Conservation (phyloP, 345 rosid species). For the Hibiscus mutabilis region DNA sequence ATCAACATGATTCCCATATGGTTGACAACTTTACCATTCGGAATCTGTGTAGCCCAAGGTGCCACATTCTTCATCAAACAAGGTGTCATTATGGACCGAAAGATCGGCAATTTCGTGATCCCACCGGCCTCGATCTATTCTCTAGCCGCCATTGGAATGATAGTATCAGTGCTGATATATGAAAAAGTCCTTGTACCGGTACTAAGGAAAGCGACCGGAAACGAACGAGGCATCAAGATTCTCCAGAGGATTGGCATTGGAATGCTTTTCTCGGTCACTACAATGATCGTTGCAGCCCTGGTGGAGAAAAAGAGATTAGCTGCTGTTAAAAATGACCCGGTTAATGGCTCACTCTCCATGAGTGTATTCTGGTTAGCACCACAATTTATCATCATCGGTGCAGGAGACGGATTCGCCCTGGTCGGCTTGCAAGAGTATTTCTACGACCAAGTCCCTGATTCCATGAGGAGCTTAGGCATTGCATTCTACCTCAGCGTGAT, state of each 20-base stretch:
- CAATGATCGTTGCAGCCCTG: constrained; percentile 67
- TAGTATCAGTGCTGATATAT: background rate
- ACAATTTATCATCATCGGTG: constrained; percentile 19
- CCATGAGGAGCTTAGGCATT: constrained; percentile 91
- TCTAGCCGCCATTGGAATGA: background rate
- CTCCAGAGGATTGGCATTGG: background rate
- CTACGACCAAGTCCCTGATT: constrained; percentile 91
- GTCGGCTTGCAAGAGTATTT: constrained; percentile 92
- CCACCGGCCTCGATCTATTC: background rate
- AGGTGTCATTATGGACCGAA: constrained; percentile 39
- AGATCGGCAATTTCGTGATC: constrained; percentile 27
- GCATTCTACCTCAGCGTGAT: constrained; percentile 27
- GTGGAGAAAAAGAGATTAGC: constrained; percentile 53
- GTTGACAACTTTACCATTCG: constrained; percentile 65
- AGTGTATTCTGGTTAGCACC: constrained; percentile 85
- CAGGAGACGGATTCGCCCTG: background rate
- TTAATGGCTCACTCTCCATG: constrained; percentile 36
- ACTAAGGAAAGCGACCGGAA: background rate
- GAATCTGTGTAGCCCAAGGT: constrained; percentile 58
- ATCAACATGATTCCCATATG: constrained; percentile 84
- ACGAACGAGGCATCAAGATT: background rate
- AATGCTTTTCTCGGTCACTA: constrained; percentile 51
- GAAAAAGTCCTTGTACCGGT: background rate
- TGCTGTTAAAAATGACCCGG: constrained; percentile 14
- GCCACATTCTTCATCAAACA: constrained; percentile 84